Conservation (phyloP, 768 basidiomycete genomes). For the Tephrocybe sp. region DNA sequence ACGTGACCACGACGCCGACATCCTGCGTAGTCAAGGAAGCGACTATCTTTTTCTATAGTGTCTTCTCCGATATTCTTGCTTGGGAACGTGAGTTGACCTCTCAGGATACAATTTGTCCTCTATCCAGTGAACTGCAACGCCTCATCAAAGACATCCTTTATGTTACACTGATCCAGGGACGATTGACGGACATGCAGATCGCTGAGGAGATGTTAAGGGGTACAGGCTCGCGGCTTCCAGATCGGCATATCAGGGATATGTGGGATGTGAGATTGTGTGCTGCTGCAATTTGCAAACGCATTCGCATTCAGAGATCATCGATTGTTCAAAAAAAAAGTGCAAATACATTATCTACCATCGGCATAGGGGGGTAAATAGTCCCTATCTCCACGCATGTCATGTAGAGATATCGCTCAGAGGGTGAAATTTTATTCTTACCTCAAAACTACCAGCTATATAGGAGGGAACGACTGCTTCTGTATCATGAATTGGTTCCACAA, state of each 20-base stretch:
- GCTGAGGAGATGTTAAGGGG: conserved; percentile 1
- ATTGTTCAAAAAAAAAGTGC: background rate
- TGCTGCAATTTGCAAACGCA: conserved; percentile 5
- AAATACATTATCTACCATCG: background rate
- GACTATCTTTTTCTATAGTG: conserved; percentile 5
- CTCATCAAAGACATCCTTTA: background rate
- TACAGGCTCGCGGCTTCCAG: background rate
- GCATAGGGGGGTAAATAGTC: too few species aligned
- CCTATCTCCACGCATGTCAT: too few species aligned
- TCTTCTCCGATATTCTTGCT: conserved; percentile 1
- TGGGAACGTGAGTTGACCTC: conserved; percentile 1
- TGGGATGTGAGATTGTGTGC: conserved; percentile 5
- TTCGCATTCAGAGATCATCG: conserved; percentile 2
- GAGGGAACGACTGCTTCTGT: too few species aligned
- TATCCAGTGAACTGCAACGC: conserved; percentile 1
- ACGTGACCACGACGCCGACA: background rate
- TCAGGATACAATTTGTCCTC: background rate
- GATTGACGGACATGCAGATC: background rate
- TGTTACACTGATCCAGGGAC: conserved; percentile 1
- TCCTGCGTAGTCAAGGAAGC: conserved; percentile 1
- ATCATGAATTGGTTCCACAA: too few species aligned
- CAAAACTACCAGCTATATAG: too few species aligned
- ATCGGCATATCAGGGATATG: conserved; percentile 3
- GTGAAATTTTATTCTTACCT: too few species aligned
- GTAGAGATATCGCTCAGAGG: too few species aligned